A percentile compares a stretch with the other conserved stretches of the same genome.
Evolutionary conservation across 345 rosid genomes (phyloP).

Genomic region (Pistacia integerrima): DNA sequence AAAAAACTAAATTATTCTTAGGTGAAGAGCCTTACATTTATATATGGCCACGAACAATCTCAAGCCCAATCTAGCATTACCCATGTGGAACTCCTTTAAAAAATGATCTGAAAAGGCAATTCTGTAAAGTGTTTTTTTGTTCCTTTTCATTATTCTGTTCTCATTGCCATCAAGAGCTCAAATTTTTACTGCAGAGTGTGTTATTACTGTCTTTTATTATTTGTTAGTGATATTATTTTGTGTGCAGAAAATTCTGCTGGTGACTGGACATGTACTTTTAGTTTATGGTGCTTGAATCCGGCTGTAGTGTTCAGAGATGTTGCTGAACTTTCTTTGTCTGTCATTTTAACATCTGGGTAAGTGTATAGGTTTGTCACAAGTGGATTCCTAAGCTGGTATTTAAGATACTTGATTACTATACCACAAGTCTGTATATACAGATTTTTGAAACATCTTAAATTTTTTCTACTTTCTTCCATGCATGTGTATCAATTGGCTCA

Average conservation of each 20-base stretch:
- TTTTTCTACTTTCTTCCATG: neutral
- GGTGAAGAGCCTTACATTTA: neutral
- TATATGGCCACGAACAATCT: neutral
- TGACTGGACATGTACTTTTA: conserved; percentile 63
- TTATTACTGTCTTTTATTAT: conserved; percentile 2
- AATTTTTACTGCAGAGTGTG: neutral
- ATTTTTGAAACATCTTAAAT: neutral
- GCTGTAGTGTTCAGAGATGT: conserved; percentile 88
- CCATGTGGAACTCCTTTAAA: neutral
- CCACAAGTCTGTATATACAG: conserved; percentile 12
- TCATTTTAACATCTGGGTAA: conserved; percentile 96
- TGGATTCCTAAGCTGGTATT: neutral
- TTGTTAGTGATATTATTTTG: conserved; percentile 20
- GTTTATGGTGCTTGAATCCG: conserved; percentile 98
- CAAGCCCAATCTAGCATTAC: neutral
- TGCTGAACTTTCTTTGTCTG: conserved; percentile 81
- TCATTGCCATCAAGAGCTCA: conserved; percentile 1
- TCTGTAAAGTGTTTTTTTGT: neutral
- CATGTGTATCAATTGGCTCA: neutral
- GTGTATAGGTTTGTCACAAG: conserved; percentile 24
- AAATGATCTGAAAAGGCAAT: neutral
- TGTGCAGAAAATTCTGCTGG: conserved; percentile 59
- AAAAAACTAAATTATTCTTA: neutral
- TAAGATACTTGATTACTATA: conserved; percentile 6
- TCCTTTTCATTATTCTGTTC: neutral